Evolutionary conservation across 306 rosid genomes (phyloP).

Genomic region (Castanea sativa): DNA sequence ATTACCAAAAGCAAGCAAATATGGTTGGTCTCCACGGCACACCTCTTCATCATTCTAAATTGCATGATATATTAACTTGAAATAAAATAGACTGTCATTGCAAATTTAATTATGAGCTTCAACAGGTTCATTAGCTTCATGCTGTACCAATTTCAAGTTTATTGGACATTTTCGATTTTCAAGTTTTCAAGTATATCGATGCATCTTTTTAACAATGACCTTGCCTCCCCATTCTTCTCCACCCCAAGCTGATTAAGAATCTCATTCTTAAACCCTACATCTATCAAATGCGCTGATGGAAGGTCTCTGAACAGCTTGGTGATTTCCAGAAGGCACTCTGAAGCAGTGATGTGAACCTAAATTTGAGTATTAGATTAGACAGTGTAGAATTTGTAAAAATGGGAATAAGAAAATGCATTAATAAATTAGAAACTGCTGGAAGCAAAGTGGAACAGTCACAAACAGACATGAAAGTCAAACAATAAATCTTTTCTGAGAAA

Average conservation of each 20-base stretch:
- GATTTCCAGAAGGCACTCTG: conserved; percentile 77
- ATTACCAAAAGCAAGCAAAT: no score
- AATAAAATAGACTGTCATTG: not conserved
- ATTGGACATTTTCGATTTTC: conserved; percentile 20
- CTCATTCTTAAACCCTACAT: conserved; percentile 47
- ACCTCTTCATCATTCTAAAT: not conserved
- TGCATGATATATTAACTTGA: not conserved
- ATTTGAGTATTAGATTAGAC: conserved; percentile 7
- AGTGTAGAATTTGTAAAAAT: not conserved
- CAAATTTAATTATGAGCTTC: not conserved
- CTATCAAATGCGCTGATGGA: conserved; percentile 25
- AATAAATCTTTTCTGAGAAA: not conserved
- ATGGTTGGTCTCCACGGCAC: no score
- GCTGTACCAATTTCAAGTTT: not conserved
- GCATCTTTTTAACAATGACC: conserved; percentile 52
- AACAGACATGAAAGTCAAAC: not conserved
- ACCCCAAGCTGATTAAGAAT: conserved; percentile 57
- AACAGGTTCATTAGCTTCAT: not conserved
- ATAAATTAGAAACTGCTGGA: not conserved
- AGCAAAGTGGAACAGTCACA: not conserved
- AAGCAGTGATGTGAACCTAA: conserved; percentile 83
- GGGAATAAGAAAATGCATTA: conserved; percentile 8
- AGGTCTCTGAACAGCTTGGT: conserved; percentile 37
- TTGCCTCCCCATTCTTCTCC: conserved; percentile 85
- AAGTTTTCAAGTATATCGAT: conserved; percentile 49